Evolutionary conservation across 345 rosid species (phyloP), one percentile per base, ranked within the genome.

Genomic region (Rhizophora mangle): DNA sequence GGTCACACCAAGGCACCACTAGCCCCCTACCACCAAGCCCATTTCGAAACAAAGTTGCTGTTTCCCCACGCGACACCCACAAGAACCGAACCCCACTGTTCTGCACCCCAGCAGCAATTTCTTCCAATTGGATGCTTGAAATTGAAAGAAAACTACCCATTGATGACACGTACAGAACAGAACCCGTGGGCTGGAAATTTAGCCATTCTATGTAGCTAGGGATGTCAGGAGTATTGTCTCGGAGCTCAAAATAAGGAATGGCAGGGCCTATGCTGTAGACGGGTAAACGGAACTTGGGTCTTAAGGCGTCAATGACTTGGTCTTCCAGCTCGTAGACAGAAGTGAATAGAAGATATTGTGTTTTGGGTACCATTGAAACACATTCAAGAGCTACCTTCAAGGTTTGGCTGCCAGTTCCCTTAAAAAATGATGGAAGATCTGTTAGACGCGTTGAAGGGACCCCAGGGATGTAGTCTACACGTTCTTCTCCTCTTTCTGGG

Each of bases 1-100:
- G 75, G 58, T 72, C 65, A 66, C 76, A 66, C 71, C 71, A 72
- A 1, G 71, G 65, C 62, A 72, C 11, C 13, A 66, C 76, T 19
- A 65, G 32, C 30, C 76, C 76, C 4, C 60, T 43, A 5, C 37
- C 46, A 34, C 54, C 39, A 16, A 54, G 49, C 6, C 29, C 34
- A n/a, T 59, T 65, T 34, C 34, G 51, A 22, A 73, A 53, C 71
- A 55, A 6, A 43, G 19, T 43, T 18, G 53, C 22, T 7, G 67
- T 30, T 53, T 73, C 67, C 0, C 43, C 61, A 32, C 76, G 76
- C 2, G 71, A 64, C 20, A 74, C 62, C 72, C 72, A 74, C 63
- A 74, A 55, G 58, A 21, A 67, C 20, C 34, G 63, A 20, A 73
- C 61, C 6, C 67, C 61, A 20, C 62, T 51, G 21, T 36, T 31